These are phyloP conservation scores for Dendrobium chrysotoxum DNA, from an alignment of 106 monocot genomes.

Conservation along the genomic window DNA sequence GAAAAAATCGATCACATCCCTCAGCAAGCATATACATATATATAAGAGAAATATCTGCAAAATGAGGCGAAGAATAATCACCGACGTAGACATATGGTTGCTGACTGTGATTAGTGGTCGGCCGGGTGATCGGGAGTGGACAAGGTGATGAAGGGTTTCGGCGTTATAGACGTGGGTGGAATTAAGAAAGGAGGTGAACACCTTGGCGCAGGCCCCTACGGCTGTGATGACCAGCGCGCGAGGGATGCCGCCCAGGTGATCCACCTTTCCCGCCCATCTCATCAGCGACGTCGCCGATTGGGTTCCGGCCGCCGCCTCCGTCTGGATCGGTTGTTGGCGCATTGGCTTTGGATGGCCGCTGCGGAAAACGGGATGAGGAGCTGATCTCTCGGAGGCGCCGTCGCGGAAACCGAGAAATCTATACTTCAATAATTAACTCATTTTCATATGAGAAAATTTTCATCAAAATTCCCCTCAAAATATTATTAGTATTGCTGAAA, in stretches of 20 bases:
- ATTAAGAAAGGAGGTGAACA: conserved; percentile 59
- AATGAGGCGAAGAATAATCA: not conserved
- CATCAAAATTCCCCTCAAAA: too few species aligned
- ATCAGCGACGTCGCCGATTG: not conserved
- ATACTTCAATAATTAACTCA: too few species aligned
- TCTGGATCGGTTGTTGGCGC: not conserved
- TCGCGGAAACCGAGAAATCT: not conserved
- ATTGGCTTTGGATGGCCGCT: not conserved
- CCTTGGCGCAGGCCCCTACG: conserved; percentile 78
- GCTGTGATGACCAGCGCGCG: conserved; percentile 43
- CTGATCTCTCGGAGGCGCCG: not conserved
- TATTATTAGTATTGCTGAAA: too few species aligned
- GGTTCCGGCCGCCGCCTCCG: not conserved
- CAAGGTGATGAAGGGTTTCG: conserved; percentile 73
- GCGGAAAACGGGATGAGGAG: not conserved
- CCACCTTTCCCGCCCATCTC: conserved; percentile 44
- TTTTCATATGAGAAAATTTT: too few species aligned
- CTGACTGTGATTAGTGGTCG: conserved; percentile 91
- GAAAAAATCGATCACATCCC: not conserved
- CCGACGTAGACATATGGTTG: conserved; percentile 98
- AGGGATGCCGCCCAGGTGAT: conserved; percentile 50
- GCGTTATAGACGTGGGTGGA: conserved; percentile 78
- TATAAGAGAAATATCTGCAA: not conserved
- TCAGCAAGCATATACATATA: not conserved
- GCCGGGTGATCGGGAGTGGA: conserved; percentile 51